Evolutionary conservation across 2,329 filamentous ascomycete genomes (phyloP).

Genomic region (Microdochium nivale): DNA sequence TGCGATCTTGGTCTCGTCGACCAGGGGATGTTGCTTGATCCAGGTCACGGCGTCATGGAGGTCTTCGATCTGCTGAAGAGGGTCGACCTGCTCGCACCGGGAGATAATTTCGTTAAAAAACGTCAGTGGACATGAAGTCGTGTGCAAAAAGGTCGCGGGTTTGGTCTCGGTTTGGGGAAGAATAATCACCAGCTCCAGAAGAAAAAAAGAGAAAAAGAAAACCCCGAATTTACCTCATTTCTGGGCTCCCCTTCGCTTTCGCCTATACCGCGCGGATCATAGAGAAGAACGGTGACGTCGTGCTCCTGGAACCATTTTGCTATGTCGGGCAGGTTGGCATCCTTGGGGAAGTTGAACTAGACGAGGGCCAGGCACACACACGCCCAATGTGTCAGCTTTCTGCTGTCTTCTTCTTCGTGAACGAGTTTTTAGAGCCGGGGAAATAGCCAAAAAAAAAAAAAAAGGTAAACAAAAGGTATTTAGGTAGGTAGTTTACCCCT

Average conservation of each 20-base stretch:
- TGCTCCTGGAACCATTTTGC: conserved; percentile 21
- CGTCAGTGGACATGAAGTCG: neutral
- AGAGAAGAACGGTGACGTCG: conserved; percentile 25
- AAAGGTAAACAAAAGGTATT: conserved; percentile 1
- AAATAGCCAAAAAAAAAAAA: neutral
- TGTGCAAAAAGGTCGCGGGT: neutral
- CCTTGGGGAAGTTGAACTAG: conserved; percentile 19
- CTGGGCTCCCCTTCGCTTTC: conserved; percentile 27
- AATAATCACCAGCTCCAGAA: neutral
- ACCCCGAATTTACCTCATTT: conserved; percentile 18
- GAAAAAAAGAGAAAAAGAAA: no score
- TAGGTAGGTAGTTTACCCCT: conserved; percentile 14
- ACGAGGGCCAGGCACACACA: neutral
- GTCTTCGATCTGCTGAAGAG: conserved; percentile 20
- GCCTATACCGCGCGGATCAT: conserved; percentile 26
- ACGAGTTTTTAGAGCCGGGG: neutral
- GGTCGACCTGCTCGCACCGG: conserved; percentile 10
- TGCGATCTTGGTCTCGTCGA: conserved; percentile 17
- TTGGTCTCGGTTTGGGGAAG: neutral
- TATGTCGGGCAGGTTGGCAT: conserved; percentile 21
- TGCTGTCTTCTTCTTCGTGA: neutral
- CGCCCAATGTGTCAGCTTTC: neutral
- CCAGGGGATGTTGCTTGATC: conserved; percentile 31
- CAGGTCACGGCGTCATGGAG: conserved; percentile 31
- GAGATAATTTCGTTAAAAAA: neutral